These are phyloP conservation scores for Funneliformis caledonium DNA, from an alignment of 371 early-diverging fungal species.

Conservation along the genomic window DNA sequence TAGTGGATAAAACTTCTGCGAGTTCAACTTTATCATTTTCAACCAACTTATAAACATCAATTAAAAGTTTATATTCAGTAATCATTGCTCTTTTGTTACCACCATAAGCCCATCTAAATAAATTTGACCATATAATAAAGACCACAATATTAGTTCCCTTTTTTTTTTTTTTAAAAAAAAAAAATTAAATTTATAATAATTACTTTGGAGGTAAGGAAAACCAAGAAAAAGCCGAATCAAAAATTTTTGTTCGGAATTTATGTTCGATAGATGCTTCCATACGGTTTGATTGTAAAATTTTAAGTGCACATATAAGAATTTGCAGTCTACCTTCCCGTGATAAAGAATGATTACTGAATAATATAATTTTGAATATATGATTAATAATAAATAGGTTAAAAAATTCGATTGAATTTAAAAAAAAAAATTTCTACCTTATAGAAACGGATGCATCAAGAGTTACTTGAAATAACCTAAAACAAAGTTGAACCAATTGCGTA, in stretches of 20 bases:
- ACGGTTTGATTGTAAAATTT: slow-evolving; percentile 70
- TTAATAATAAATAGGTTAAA: slow-evolving; percentile 8
- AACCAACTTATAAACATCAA: slow-evolving; percentile 68
- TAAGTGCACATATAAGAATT: slow-evolving; percentile 77
- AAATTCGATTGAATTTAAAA: no score
- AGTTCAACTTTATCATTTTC: slow-evolving; percentile 68
- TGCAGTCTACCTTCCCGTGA: slow-evolving; percentile 82
- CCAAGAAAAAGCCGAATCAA: slow-evolving; percentile 74
- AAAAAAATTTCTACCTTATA: slow-evolving; percentile 52
- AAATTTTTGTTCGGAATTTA: slow-evolving; percentile 65
- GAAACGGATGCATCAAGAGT: slow-evolving; percentile 68
- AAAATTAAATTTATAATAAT: background rate
- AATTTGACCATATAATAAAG: background rate
- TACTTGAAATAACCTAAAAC: slow-evolving; percentile 74
- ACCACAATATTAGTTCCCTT: background rate
- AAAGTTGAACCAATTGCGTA: slow-evolving; percentile 73
- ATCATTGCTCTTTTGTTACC: slow-evolving; percentile 70
- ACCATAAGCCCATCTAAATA: slow-evolving; percentile 64
- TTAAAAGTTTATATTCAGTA: slow-evolving; percentile 69
- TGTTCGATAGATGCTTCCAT: slow-evolving; percentile 72
- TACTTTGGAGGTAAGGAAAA: slow-evolving; percentile 71
- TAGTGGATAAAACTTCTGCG: slow-evolving; percentile 55
- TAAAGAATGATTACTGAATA: slow-evolving; percentile 66
- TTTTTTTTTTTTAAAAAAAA: slow-evolving; percentile 31
- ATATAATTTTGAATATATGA: background rate